Evolutionary conservation across 1,139 yeast genomes (phyloP).

Genomic region (Sugiyamaella paludigena): DNA sequence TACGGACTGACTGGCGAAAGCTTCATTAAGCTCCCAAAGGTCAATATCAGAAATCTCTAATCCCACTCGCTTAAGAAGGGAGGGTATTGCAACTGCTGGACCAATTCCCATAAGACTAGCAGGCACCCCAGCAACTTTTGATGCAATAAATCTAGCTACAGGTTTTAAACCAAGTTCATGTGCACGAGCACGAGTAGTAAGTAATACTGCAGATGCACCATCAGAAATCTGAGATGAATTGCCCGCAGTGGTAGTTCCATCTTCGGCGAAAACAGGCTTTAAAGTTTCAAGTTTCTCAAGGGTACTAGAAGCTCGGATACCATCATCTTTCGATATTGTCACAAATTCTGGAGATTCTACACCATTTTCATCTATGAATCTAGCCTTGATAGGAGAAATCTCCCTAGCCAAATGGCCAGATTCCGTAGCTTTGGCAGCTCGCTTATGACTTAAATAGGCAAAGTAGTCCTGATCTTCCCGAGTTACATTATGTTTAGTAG

Average conservation of each 20-base stretch:
- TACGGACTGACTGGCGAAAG: constrained; percentile 45
- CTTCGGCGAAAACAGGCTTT: constrained; percentile 41
- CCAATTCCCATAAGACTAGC: constrained; percentile 45
- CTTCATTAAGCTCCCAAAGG: constrained; percentile 44
- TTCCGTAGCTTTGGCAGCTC: constrained; percentile 41
- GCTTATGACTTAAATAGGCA: constrained; percentile 41
- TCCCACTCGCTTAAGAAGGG: constrained; percentile 20
- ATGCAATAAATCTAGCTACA: constrained; percentile 44
- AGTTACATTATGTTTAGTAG: constrained; percentile 33
- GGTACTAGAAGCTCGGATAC: constrained; percentile 37
- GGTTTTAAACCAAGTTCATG: constrained; percentile 40
- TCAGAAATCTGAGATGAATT: constrained; percentile 46
- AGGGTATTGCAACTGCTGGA: constrained; percentile 39
- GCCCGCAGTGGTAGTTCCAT: constrained; percentile 46
- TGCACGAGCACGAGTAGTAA: constrained; percentile 42
- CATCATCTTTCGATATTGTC: constrained; percentile 35
- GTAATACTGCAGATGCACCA: constrained; percentile 45
- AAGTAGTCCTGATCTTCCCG: constrained; percentile 41
- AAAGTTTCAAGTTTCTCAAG: constrained; percentile 37
- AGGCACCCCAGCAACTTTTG: constrained; percentile 43
- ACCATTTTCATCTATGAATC: constrained; percentile 30
- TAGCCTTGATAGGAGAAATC: constrained; percentile 41
- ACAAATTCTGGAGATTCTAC: constrained; percentile 24
- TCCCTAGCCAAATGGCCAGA: constrained; percentile 42
- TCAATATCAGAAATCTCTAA: constrained; percentile 38